Base-by-base conservation (phyloP, 1,139 yeast genomes). In the Magnusiomyces ingens region DNA sequence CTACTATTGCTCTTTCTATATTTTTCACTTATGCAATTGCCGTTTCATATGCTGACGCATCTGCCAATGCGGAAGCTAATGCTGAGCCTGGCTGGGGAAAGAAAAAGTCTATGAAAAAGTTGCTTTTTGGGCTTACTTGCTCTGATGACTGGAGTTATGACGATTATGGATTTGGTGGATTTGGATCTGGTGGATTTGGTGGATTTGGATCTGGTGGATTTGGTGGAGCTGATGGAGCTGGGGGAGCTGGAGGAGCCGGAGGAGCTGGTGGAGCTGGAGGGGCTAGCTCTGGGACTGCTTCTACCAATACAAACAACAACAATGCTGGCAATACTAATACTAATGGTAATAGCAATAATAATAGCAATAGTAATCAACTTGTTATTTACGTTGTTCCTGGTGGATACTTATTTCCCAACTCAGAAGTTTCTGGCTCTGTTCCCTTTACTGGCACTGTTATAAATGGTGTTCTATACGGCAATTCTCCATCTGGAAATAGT, bases 401-500 rank as follows among this genome's bases (percentile, higher is more conserved):
- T 45, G 48, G 48, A 13, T 45, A 29, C 38, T 19, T 45, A 3
- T n/a, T 29, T 19, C 17, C 18, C 40, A 37, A 37, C 6, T 15
- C 29, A 40, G 12, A 40, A 40, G 35, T 46, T 32, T 13, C 49
- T 21, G 49, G 49, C 3, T 37, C 49, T 13, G 22, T 46, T 35
- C 49, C 49, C 19, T 36, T 46, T n/a, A 19, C 32, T n/a, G 49
- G 49, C 11, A 46, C 49, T 17, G 37, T 46, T 21, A 32, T 46
- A 6, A 46, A 46, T 32, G 49, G 49, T 36, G 35, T 37, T 15
- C 35, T 37, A 12, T 46, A 46, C 15, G 49, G 22, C 43, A 46
- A 46, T 17, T 13, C 38, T 29, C 49, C 49, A 11, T 19, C 19
- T 19, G 22, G 43, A 13, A 21, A 21, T 17, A 42, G 49, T 18